Evolutionary conservation across 805 yeast species (phyloP).

Genomic region (Lipomyces oligophaga): DNA sequence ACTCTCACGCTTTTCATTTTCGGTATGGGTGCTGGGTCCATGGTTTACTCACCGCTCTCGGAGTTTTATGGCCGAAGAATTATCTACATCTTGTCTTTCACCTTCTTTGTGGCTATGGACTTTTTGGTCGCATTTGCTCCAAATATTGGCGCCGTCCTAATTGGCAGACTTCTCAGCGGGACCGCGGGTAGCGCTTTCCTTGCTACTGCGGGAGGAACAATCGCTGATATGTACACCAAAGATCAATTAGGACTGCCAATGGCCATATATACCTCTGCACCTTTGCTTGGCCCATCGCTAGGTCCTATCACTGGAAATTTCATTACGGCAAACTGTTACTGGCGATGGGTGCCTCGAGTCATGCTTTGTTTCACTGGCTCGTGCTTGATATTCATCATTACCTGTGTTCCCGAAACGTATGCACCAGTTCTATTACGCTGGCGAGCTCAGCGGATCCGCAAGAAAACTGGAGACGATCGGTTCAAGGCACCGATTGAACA

Average conservation of each 20-base stretch:
- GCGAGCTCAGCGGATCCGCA: constrained; percentile 42
- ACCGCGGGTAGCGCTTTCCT: constrained; percentile 76
- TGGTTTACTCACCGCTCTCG: constrained; percentile 64
- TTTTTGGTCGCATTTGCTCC: constrained; percentile 51
- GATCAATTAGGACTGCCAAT: constrained; percentile 64
- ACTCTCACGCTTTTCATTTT: constrained; percentile 51
- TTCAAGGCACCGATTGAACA: constrained; percentile 52
- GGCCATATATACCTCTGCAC: constrained; percentile 66
- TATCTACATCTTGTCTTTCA: constrained; percentile 52
- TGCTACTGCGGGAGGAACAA: constrained; percentile 82
- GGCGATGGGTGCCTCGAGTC: constrained; percentile 73
- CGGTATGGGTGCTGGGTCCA: constrained; percentile 61
- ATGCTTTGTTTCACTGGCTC: constrained; percentile 62
- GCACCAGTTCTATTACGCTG: constrained; percentile 58
- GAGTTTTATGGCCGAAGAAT: constrained; percentile 66
- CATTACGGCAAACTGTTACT: constrained; percentile 46
- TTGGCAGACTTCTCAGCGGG: constrained; percentile 72
- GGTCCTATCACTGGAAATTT: constrained; percentile 50
- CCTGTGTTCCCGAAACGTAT: constrained; percentile 61
- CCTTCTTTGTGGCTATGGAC: constrained; percentile 46
- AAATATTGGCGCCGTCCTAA: constrained; percentile 57
- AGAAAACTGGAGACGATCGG: constrained; percentile 45
- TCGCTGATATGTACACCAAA: constrained; percentile 68
- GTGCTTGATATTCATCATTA: constrained; percentile 46
- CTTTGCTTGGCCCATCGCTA: constrained; percentile 54